Evolutionary conservation across 306 rosid species (phyloP).

Genomic region (Vigna mungo): DNA sequence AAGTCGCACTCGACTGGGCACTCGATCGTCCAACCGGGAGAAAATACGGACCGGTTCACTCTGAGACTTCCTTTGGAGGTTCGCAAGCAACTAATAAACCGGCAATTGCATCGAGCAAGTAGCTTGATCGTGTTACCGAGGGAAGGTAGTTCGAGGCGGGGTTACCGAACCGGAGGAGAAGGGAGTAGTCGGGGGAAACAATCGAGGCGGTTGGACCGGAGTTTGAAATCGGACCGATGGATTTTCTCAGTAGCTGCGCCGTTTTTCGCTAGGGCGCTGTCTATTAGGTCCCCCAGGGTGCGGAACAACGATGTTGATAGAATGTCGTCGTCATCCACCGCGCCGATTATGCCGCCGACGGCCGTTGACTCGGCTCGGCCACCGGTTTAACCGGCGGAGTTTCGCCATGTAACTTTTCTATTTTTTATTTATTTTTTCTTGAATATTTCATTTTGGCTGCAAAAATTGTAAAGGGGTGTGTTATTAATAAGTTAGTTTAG

Average conservation of each 20-base stretch:
- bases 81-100: conserved; percentile 68
- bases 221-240: conserved; percentile 79
- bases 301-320: conserved; percentile 48
- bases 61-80: conserved; percentile 72
- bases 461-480: conserved; percentile 29
- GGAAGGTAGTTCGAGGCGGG: conserved; percentile 67
- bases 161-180: conserved; percentile 62
- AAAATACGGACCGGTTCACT: conserved; percentile 85
- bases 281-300: conserved; percentile 63
- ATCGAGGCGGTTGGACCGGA: conserved; percentile 59
- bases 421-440: background rate
- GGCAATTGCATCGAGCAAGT: conserved; percentile 62
- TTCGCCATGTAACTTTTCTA: background rate
- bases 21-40: conserved; percentile 72
- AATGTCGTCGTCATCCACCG: conserved; percentile 37
- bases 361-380: conserved; percentile 50
- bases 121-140: conserved; percentile 67
- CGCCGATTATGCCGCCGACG: conserved; percentile 35
- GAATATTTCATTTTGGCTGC: background rate
- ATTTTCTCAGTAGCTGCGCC: conserved; percentile 64
- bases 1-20: conserved; percentile 96
- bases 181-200: conserved; percentile 62
- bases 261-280: conserved; percentile 65
- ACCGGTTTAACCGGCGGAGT: conserved; percentile 46
- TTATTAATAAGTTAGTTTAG: conserved; percentile 14